Conservation (phyloP, 2,329 filamentous ascomycete species). For the Immersiporthe knoxdaviesiana region DNA sequence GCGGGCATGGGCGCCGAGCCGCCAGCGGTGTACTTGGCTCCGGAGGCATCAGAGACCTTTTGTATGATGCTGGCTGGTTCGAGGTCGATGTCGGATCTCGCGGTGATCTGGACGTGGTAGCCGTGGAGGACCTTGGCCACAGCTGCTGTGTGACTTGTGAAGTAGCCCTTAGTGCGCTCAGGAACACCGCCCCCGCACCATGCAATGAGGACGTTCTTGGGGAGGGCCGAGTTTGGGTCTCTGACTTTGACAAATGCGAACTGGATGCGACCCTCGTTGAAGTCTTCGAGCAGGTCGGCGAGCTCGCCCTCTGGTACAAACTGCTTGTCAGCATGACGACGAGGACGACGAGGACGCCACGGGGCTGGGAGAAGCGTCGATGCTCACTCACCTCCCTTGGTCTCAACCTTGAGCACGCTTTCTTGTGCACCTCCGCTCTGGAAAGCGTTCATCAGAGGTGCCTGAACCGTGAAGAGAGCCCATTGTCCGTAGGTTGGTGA, state of each 20-base stretch:
- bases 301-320: conserved; percentile 78
- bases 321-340: conserved; percentile 29
- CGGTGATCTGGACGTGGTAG: conserved; percentile 97
- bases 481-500: conserved; percentile 89
- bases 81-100: conserved; percentile 86
- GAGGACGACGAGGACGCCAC: conserved; percentile 23
- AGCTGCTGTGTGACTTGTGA: conserved; percentile 88
- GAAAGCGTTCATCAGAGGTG: conserved; percentile 90
- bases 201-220: conserved; percentile 90
- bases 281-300: conserved; percentile 87
- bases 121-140: conserved; percentile 93
- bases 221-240: conserved; percentile 85
- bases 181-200: conserved; percentile 98
- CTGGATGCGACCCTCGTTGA: conserved; percentile 94
- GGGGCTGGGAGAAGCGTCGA: conserved; percentile 16
- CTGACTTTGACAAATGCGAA: conserved; percentile 97
- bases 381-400: conserved; percentile 75
- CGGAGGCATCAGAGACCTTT: conserved; percentile 93
- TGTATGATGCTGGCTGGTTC: conserved; percentile 86
- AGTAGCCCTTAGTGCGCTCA: conserved; percentile 98
- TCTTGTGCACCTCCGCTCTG: conserved; percentile 86
- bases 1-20: conserved; percentile 57
- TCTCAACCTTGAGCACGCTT: conserved; percentile 93
- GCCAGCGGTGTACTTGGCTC: conserved; percentile 85
- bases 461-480: conserved; percentile 92